phyloP scores from a whole-genome alignment of 305 asterid genomes.

The Lippia alba region DNA sequence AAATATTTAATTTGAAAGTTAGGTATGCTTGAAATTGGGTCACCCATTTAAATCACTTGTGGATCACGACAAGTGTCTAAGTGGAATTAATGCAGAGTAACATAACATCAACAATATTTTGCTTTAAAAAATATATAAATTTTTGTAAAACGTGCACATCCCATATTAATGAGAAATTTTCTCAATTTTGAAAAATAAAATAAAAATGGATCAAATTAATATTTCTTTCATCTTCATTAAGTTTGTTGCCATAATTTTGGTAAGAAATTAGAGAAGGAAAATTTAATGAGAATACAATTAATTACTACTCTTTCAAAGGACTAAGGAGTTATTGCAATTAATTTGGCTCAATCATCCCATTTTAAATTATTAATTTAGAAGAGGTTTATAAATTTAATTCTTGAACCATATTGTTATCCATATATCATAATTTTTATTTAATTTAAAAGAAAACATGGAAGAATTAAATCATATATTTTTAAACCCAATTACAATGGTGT shows the following conservation, averaged over 20 bases:
- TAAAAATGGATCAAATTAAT: not conserved
- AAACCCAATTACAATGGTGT: not conserved
- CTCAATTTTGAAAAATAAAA: not conserved
- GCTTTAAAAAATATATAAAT: not conserved
- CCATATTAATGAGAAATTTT: not conserved
- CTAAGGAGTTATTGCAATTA: not conserved
- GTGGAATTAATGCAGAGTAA: not conserved
- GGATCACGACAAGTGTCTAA: conserved; percentile 24
- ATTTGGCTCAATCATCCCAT: not conserved
- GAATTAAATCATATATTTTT: too few relatives aligned
- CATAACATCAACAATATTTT: not conserved
- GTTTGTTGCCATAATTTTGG: not conserved
- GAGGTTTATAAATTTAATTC: too few relatives aligned
- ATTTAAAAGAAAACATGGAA: too few relatives aligned
- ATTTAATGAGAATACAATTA: not conserved
- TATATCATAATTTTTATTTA: too few relatives aligned
- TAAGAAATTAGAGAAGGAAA: not conserved
- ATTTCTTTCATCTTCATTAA: too few relatives aligned
- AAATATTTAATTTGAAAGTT: conserved; percentile 9
- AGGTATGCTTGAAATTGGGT: conserved; percentile 18
- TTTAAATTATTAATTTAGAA: too few relatives aligned
- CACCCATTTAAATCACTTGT: not conserved
- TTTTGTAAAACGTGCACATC: not conserved
- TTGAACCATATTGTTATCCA: too few relatives aligned
- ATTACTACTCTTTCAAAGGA: not conserved